These are phyloP conservation scores for Phaseolus coccineus DNA, from an alignment of 331 rosid species.

Conservation along the genomic window DNA sequence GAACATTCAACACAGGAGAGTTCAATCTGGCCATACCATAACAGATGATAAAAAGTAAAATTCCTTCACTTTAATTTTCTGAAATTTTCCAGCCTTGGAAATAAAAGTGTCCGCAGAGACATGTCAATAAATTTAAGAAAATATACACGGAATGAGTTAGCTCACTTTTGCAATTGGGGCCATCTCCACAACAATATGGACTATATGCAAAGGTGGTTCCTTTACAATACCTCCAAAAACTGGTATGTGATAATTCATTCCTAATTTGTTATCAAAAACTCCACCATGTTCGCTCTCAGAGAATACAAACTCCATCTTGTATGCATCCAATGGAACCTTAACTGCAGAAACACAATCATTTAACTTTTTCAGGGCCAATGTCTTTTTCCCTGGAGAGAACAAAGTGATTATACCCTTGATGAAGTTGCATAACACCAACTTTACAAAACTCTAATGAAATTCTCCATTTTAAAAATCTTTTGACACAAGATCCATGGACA, in stretches of 20 bases:
- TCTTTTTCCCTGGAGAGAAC: too few species aligned
- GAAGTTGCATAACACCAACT: conserved; percentile 37
- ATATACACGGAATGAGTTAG: too few species aligned
- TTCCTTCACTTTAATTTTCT: neutral
- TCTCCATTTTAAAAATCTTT: conserved; percentile 20
- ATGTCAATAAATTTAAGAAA: too few species aligned
- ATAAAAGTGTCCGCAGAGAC: too few species aligned
- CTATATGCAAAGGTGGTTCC: conserved; percentile 89
- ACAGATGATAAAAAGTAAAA: neutral
- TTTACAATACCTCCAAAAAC: conserved; percentile 66
- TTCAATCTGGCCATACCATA: neutral
- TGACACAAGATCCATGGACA: conserved; percentile 21
- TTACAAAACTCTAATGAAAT: conserved; percentile 5
- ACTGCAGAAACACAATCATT: conserved; percentile 25
- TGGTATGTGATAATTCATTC: conserved; percentile 79
- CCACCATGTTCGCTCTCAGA: conserved; percentile 75
- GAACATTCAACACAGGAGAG: neutral
- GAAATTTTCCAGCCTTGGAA: too few species aligned
- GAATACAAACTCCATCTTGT: conserved; percentile 81
- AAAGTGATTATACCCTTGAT: too few species aligned
- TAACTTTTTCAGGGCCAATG: too few species aligned
- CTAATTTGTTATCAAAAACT: conserved; percentile 75
- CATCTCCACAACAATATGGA: conserved; percentile 92
- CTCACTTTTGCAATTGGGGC: conserved; percentile 73
- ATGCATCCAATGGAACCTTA: conserved; percentile 61